These are phyloP conservation scores for Phytophthora hybrid DNA, from an alignment of 352 stramenopile genomes.

Conservation along the genomic window DNA sequence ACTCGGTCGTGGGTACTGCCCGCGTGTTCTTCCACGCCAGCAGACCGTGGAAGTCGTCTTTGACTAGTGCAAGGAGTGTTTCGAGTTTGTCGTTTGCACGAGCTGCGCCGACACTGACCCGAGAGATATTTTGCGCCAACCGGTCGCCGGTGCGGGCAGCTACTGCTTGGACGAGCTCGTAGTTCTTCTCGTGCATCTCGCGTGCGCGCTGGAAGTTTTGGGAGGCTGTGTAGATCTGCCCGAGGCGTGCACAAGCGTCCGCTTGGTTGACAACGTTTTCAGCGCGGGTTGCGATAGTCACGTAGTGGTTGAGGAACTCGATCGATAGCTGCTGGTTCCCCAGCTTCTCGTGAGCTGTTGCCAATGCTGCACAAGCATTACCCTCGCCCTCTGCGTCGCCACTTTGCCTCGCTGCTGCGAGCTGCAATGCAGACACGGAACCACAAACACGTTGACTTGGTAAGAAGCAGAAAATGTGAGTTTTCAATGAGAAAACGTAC, in stretches of 20 bases:
- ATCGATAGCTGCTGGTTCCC: conserved; percentile 84
- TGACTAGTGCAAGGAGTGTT: conserved; percentile 69
- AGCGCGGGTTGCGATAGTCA: conserved; percentile 77
- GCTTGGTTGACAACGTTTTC: conserved; percentile 90
- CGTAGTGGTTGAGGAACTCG: conserved; percentile 90
- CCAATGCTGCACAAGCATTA: conserved; percentile 88
- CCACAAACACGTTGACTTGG: conserved; percentile 1
- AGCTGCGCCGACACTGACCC: conserved; percentile 73
- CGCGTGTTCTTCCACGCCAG: conserved; percentile 85
- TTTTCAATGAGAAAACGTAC: conserved; percentile 33
- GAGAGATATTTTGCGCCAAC: conserved; percentile 65
- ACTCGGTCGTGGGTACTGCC: conserved; percentile 60
- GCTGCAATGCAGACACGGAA: conserved; percentile 31
- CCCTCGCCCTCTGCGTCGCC: conserved; percentile 81
- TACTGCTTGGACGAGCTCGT: conserved; percentile 79
- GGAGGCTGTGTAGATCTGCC: conserved; percentile 84
- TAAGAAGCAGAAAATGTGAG: not conserved
- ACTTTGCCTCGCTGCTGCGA: conserved; percentile 63
- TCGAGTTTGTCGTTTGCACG: conserved; percentile 77
- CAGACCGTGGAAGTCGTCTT: conserved; percentile 71
- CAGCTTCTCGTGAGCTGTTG: conserved; percentile 86
- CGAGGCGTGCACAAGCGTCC: conserved; percentile 86
- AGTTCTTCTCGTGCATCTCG: conserved; percentile 92
- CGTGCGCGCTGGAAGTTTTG: conserved; percentile 84
- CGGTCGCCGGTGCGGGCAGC: conserved; percentile 49